phyloP scores from a whole-genome alignment of 1,139 yeast species.

The Blastobotrys buckinghamii region DNA sequence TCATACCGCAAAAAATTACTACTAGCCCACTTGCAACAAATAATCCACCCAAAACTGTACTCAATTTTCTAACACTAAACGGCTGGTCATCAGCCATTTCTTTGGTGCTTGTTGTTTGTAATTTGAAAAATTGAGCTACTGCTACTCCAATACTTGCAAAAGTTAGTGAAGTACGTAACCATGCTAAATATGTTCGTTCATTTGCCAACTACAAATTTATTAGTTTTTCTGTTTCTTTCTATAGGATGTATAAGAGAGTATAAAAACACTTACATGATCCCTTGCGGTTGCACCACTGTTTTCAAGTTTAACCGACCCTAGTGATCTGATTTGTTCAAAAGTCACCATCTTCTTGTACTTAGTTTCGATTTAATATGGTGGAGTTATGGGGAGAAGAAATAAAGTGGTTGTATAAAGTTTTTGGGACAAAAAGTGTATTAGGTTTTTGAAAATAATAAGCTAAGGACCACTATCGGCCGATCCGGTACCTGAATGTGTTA shows the following conservation, averaged over 20 bases:
- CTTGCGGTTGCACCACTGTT: slow-evolving; percentile 48
- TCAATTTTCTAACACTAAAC: slow-evolving; percentile 13
- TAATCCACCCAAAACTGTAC: slow-evolving; percentile 31
- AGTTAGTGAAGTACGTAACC: slow-evolving; percentile 60
- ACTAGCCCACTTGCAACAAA: slow-evolving; percentile 41
- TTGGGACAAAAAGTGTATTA: too few relatives aligned
- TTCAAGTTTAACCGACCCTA: slow-evolving; percentile 33
- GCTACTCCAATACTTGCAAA: slow-evolving; percentile 55
- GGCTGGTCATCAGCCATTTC: slow-evolving; percentile 9
- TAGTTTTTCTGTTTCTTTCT: neutral
- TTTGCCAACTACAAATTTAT: slow-evolving; percentile 50
- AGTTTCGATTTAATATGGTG: too few relatives aligned
- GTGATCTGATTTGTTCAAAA: slow-evolving; percentile 10
- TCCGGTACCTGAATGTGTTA: too few relatives aligned
- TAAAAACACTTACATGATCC: slow-evolving; percentile 39
- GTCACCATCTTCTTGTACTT: too few relatives aligned
- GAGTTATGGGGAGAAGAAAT: neutral
- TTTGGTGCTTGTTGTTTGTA: slow-evolving; percentile 24
- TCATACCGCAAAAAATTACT: slow-evolving; percentile 38
- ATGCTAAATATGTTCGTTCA: slow-evolving; percentile 72
- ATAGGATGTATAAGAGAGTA: neutral
- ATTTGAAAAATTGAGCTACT: slow-evolving; percentile 46
- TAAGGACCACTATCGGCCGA: too few relatives aligned
- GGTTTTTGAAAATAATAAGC: too few relatives aligned
- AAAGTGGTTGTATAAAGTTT: too few relatives aligned